These are phyloP conservation scores for Populus trichocarpa DNA, from an alignment of 441 rosid genomes.

Conservation along the genomic window DNA sequence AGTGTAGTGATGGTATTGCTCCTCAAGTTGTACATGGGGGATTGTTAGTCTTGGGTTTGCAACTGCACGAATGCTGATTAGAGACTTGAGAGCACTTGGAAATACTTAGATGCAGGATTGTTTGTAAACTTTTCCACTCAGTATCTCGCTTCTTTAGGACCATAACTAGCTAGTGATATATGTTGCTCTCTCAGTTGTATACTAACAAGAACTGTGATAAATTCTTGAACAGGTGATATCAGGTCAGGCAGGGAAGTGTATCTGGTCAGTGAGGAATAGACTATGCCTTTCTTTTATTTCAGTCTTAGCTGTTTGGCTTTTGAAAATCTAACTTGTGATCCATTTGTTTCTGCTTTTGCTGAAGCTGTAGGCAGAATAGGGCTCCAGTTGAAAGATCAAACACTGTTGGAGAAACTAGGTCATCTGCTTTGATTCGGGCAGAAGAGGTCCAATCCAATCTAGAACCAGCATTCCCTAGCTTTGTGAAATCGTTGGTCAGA, in stretches of 20 bases:
- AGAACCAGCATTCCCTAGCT: slow-evolving; percentile 52
- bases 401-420: slow-evolving; percentile 29
- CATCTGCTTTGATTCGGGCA: slow-evolving; percentile 53
- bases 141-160: neutral
- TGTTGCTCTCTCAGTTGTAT: neutral
- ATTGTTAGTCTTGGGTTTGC: neutral
- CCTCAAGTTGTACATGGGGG: neutral
- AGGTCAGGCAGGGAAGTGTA: slow-evolving; percentile 31
- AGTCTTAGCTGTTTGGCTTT: neutral
- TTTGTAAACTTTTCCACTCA: neutral
- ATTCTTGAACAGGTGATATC: slow-evolving; percentile 35
- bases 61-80: neutral
- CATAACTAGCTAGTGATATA: neutral
- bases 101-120: neutral
- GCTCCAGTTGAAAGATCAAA: slow-evolving; percentile 18
- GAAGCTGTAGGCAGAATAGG: slow-evolving; percentile 41
- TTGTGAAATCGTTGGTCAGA: slow-evolving; percentile 58
- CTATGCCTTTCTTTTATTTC: neutral
- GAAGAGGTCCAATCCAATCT: slow-evolving; percentile 66
- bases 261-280: slow-evolving; percentile 40
- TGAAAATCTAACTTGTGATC: neutral
- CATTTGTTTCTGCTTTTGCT: slow-evolving; percentile 10
- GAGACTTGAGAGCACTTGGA: neutral
- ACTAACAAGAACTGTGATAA: slow-evolving; percentile 8
- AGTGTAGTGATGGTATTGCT: neutral